Percentiles rank a stretch among this genome's conserved stretches.
These are phyloP conservation scores for Begonia fuchsioides DNA, from an alignment of 306 rosid species.

Conservation along the genomic window DNA sequence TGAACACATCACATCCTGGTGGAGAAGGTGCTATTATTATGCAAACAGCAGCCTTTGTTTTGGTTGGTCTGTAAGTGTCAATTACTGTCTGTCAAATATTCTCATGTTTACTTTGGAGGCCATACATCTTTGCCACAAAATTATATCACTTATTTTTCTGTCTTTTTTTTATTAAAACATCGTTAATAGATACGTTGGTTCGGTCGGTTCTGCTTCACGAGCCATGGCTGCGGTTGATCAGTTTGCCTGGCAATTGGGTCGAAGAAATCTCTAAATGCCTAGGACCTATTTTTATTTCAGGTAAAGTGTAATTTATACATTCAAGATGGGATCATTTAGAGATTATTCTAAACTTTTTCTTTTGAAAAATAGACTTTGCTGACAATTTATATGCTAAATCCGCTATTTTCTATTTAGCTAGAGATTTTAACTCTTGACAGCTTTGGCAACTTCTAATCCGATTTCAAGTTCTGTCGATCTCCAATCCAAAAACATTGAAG, in stretches of 20 bases:
- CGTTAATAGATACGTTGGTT: constrained; percentile 61
- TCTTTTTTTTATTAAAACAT: neutral
- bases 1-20: constrained; percentile 77
- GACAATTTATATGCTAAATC: too few species aligned
- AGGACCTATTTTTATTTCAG: neutral
- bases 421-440: too few species aligned
- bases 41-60: constrained; percentile 66
- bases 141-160: neutral
- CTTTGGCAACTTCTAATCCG: too few species aligned
- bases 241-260: constrained; percentile 50
- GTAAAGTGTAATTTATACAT: neutral
- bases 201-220: constrained; percentile 86
- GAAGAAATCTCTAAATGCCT: constrained; percentile 37
- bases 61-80: constrained; percentile 68
- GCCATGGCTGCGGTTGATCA: constrained; percentile 89
- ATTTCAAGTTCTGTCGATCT: too few species aligned
- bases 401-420: too few species aligned
- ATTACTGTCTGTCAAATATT: constrained; percentile 1
- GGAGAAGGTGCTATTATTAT: constrained; percentile 86
- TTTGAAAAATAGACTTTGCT: too few species aligned
- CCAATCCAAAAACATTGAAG: too few species aligned
- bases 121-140: neutral
- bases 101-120: too few species aligned
- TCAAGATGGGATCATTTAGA: too few species aligned
- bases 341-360: too few species aligned